phyloP scores from a whole-genome alignment of 2,329 filamentous ascomycete species.

The Paraconiothyrium brasiliense region DNA sequence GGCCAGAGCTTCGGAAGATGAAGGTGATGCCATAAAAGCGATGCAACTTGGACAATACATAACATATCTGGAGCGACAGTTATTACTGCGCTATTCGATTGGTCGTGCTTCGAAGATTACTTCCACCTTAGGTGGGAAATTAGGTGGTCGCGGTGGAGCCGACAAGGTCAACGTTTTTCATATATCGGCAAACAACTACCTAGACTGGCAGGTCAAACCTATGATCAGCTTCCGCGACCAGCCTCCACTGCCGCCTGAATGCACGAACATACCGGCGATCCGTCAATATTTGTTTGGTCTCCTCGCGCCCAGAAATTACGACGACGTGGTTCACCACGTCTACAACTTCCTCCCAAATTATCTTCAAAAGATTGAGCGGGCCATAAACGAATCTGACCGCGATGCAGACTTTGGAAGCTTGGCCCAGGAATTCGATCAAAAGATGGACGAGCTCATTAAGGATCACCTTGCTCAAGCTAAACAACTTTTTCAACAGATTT shows the following conservation, averaged over 20 bases:
- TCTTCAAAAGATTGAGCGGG: slow-evolving; percentile 14
- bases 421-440: slow-evolving; percentile 11
- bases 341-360: not conserved
- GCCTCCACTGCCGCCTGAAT: not conserved
- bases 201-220: not conserved
- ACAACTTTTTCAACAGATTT: not conserved
- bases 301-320: slow-evolving; percentile 10
- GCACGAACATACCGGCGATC: slow-evolving; percentile 14
- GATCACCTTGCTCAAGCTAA: not conserved
- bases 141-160: not conserved
- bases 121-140: not conserved
- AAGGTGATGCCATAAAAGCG: slow-evolving; percentile 10
- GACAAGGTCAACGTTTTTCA: not conserved
- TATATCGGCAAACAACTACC: not conserved
- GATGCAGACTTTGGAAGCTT: slow-evolving; percentile 14
- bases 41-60: not conserved
- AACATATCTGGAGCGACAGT: not conserved
- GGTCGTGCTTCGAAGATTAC: not conserved
- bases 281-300: slow-evolving; percentile 14
- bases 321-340: slow-evolving; percentile 5
- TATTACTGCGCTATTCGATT: not conserved
- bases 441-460: not conserved
- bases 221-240: not conserved
- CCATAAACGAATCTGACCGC: slow-evolving; percentile 8
- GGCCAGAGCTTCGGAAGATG: slow-evolving; percentile 9